Evolutionary conservation across 306 rosid genomes (phyloP), one percentile per base, ranked within the genome.

Genomic region (Castanea mollissima): DNA sequence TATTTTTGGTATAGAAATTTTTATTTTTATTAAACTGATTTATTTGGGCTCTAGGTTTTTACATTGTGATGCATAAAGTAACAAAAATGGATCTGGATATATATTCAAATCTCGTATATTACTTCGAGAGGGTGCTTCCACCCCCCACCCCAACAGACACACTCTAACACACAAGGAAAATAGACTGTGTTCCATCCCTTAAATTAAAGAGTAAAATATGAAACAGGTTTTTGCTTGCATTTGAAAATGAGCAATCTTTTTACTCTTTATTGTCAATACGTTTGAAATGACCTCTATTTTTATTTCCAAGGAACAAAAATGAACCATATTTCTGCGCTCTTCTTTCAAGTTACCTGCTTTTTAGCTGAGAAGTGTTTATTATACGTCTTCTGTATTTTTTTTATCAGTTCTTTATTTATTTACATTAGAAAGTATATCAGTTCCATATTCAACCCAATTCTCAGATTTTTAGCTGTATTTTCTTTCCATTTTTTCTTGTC

Each of bases 401-500:
- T 32, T 67, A 20, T 32, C 51, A 63, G 6, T 29, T 63, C 38
- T 27, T 1, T 63, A 27, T 19, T 63, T 29, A 6, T 29, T 63
- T 29, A 27, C 38, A 15, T 15, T 63, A 63, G 6, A 4, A 15
- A 27, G 31, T 29, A 29, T 29, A 62, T 27, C 38, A 2, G 14
- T 64, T 34, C 10, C 29, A 58, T 21, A 23, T 59, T 59, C 35
- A 34, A 29, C 15, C 32, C 62, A 56, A 34, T 31, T 78, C 77
- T 71, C 55, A 34, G 9, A n/a, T 16, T 32, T 59, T 77, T 15
- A 64, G 21, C 6, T 74, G 46, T 64, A 64, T 15, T 6, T 77
- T 74, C 41, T 72, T 82, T 78, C 59, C 23, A 19, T 67, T 34
- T 67, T 31, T 80, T 76, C 69, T 78, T 82, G n/a, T 81, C 46